These are phyloP conservation scores for Bolboschoenus planiculmis DNA, from an alignment of 176 grass and related monocot genomes.

Conservation along the genomic window DNA sequence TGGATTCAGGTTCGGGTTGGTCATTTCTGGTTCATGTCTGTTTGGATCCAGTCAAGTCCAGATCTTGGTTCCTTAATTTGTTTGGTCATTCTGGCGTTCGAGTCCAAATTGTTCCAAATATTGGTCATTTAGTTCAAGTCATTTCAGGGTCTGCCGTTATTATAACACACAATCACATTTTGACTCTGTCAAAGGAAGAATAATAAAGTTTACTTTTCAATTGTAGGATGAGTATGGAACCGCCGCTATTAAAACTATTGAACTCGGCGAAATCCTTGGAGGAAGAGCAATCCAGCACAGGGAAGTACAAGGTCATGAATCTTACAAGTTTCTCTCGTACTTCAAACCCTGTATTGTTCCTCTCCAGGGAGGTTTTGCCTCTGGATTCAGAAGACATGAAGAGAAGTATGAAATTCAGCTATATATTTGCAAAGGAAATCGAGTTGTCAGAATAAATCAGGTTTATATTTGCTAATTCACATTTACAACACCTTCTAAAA, in stretches of 20 bases:
- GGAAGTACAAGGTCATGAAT: constrained; percentile 31
- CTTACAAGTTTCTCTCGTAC: constrained; percentile 25
- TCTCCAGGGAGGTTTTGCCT: constrained; percentile 26
- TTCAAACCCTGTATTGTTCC: constrained; percentile 36
- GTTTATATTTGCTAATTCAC: not conserved
- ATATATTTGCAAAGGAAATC: constrained; percentile 25
- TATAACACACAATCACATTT: not conserved
- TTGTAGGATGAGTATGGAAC: constrained; percentile 31
- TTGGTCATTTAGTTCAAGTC: not conserved
- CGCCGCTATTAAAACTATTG: constrained; percentile 27
- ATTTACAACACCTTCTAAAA: not conserved
- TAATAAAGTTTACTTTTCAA: not conserved
- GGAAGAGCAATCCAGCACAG: constrained; percentile 23
- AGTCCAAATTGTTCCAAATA: not conserved
- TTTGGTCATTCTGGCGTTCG: not conserved
- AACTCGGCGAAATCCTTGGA: constrained; percentile 27
- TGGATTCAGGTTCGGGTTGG: not conserved
- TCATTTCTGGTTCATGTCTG: not conserved
- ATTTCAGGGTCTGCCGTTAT: not conserved
- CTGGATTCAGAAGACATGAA: constrained; percentile 25
- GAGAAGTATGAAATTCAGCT: constrained; percentile 24
- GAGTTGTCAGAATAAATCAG: constrained; percentile 20
- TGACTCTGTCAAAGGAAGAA: not conserved
- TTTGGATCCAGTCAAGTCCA: not conserved
- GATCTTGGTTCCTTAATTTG: not conserved